These are phyloP conservation scores for Colletotrichum sidae DNA, from an alignment of 2,329 filamentous ascomycete species.

Conservation along the genomic window DNA sequence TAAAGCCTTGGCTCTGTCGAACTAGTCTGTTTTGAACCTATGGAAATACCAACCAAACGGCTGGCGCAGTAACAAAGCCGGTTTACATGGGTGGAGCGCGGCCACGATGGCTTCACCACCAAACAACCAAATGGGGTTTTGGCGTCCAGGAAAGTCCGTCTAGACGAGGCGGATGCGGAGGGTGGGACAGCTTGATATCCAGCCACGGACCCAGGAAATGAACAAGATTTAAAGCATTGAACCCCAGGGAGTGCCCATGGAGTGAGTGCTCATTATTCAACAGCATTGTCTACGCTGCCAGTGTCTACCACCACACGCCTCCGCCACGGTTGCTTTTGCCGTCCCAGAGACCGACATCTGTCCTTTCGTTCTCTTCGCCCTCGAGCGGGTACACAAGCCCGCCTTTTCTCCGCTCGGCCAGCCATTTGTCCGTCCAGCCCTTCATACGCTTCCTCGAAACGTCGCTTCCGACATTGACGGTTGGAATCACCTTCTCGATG, in stretches of 20 bases:
- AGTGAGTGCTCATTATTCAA: constrained; percentile 9
- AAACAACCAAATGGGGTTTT: constrained; percentile 7
- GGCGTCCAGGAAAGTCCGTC: constrained; percentile 5
- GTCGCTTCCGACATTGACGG: constrained; percentile 82
- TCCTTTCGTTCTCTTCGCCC: constrained; percentile 49
- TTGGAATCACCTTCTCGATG: constrained; percentile 92
- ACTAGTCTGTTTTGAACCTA: neutral
- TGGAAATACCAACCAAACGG: constrained; percentile 11
- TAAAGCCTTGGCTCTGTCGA: constrained; percentile 39
- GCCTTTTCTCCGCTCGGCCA: constrained; percentile 66
- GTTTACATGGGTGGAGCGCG: constrained; percentile 2
- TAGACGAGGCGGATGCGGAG: neutral
- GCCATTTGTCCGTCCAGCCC: constrained; percentile 73
- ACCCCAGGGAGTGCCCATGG: neutral
- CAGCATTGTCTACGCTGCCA: constrained; percentile 2
- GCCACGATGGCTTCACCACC: neutral
- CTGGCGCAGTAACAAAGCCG: constrained; percentile 29
- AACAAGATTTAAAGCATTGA: neutral
- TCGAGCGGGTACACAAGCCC: constrained; percentile 62
- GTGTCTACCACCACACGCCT: constrained; percentile 52
- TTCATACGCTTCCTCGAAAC: constrained; percentile 70
- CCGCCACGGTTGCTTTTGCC: constrained; percentile 53
- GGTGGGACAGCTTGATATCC: constrained; percentile 14
- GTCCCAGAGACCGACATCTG: constrained; percentile 49
- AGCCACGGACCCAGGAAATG: constrained; percentile 13